These are phyloP conservation scores for Biscutella laevigata DNA, from an alignment of 441 rosid species.

Conservation along the genomic window DNA sequence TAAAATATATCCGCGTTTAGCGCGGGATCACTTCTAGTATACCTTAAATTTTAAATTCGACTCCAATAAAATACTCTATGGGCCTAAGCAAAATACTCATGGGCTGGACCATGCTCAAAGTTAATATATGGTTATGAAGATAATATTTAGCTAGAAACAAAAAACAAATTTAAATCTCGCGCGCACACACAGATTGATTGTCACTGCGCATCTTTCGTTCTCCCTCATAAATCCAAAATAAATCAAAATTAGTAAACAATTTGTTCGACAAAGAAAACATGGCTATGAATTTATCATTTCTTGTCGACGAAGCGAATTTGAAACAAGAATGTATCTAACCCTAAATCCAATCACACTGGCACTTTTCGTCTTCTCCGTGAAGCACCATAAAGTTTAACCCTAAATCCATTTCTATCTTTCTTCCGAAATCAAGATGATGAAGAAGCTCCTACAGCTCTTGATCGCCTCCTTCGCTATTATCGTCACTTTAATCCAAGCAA, in stretches of 20 bases:
- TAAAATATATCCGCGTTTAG: too few relatives aligned
- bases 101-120: too few relatives aligned
- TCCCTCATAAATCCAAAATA: constrained; percentile 16
- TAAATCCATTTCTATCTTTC: background rate
- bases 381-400: constrained; percentile 5
- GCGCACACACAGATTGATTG: constrained; percentile 8
- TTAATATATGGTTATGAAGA: too few relatives aligned
- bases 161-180: too few relatives aligned
- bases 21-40: too few relatives aligned
- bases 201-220: constrained; percentile 27
- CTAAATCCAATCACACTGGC: constrained; percentile 11
- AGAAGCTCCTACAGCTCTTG: constrained; percentile 12
- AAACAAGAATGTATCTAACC: constrained; percentile 2
- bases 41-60: too few relatives aligned
- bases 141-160: too few relatives aligned
- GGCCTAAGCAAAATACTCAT: too few relatives aligned
- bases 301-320: constrained; percentile 13
- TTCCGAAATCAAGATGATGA: constrained; percentile 17
- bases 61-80: too few relatives aligned
- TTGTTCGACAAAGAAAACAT: constrained; percentile 9
- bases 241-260: constrained; percentile 26
- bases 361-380: constrained; percentile 9
- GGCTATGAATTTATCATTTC: constrained; percentile 6
- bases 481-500: constrained; percentile 35
- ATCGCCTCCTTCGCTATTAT: constrained; percentile 33